Evolutionary conservation across 73 alveolate species (phyloP).

Genomic region (Tetrahymena borealis): DNA sequence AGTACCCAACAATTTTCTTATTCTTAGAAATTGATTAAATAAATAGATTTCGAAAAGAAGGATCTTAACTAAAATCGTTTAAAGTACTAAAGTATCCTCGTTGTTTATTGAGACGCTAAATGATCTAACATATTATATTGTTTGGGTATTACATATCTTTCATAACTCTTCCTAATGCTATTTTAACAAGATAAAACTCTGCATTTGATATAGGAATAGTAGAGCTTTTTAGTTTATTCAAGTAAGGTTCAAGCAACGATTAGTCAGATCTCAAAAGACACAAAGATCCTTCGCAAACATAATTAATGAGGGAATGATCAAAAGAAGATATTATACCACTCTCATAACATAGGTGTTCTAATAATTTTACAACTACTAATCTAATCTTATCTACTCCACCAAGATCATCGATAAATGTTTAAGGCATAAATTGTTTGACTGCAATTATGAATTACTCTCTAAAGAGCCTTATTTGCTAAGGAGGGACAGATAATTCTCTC

Average conservation of each 20-base stretch:
- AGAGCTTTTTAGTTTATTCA: background rate
- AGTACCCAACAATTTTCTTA: background rate
- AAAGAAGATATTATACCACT: background rate
- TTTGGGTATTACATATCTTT: background rate
- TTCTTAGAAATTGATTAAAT: background rate
- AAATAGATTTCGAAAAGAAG: background rate
- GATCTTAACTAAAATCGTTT: background rate
- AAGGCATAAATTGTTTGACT: background rate
- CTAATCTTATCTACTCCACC: background rate
- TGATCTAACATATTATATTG: background rate
- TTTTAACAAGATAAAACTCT: background rate
- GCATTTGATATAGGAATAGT: background rate
- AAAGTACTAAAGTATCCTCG: background rate
- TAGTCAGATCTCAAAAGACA: background rate
- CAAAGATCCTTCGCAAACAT: background rate
- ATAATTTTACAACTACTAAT: background rate
- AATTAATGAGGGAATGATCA: background rate
- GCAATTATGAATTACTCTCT: background rate
- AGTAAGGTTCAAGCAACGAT: background rate
- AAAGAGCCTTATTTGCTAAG: background rate
- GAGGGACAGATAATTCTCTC: background rate
- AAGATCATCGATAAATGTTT: background rate
- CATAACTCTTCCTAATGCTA: background rate
- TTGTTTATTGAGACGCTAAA: background rate
- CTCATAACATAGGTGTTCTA: background rate